phyloP scores from a whole-genome alignment of 2,329 filamentous ascomycete genomes.

The Aspergillus neoniger region DNA sequence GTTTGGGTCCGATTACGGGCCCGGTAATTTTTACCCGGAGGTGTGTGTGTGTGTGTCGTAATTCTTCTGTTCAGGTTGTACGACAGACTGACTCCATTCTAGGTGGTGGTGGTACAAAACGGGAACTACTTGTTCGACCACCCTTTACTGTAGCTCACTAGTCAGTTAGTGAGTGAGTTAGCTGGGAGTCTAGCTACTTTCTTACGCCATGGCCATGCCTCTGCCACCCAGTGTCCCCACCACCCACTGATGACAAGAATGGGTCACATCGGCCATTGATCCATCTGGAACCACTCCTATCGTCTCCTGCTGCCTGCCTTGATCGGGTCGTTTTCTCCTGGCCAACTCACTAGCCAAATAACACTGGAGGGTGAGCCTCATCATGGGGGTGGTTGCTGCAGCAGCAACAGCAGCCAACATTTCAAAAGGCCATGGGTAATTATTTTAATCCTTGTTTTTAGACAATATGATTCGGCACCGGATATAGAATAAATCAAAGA shows the following conservation, averaged over 20 bases:
- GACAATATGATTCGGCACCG: background rate
- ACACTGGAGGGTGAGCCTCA: background rate
- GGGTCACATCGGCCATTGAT: constrained; percentile 1
- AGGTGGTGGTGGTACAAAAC: constrained; percentile 6
- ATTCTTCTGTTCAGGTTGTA: background rate
- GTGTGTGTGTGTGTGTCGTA: background rate
- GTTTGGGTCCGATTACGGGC: background rate
- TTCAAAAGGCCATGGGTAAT: background rate
- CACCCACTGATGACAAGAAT: constrained; percentile 15
- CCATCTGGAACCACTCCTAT: background rate
- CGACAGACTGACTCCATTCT: background rate
- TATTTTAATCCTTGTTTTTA: no score
- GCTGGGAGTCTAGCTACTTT: constrained; percentile 1
- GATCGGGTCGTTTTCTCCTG: background rate
- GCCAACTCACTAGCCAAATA: background rate
- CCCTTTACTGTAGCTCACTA: no score
- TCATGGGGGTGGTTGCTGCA: background rate
- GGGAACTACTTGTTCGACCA: constrained; percentile 3
- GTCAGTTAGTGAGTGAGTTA: background rate
- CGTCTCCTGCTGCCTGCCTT: background rate
- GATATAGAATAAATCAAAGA: background rate
- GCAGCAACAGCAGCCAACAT: background rate
- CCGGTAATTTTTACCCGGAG: background rate
- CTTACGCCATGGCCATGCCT: constrained; percentile 19
- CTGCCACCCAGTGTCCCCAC: constrained; percentile 15